phyloP scores from a whole-genome alignment of 495 filamentous ascomycete genomes.

The Aspergillus funiculosus region DNA sequence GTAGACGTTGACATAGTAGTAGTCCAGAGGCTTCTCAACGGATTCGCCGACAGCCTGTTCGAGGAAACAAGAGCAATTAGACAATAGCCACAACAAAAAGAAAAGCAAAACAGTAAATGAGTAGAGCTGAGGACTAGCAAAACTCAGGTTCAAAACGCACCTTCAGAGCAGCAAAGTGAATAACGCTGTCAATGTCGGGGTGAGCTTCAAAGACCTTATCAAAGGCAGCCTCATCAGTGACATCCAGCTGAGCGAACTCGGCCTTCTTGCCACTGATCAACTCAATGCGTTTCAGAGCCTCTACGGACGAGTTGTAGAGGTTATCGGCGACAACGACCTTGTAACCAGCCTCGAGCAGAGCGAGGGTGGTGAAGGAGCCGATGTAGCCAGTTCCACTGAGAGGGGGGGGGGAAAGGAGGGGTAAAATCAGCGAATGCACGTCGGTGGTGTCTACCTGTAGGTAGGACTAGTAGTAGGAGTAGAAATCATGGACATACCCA shows the following conservation, averaged over 20 bases:
- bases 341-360: constrained; percentile 88
- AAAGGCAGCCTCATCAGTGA: constrained; percentile 76
- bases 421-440: constrained; percentile 15
- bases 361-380: constrained; percentile 91
- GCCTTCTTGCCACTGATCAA: constrained; percentile 86
- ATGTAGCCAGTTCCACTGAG: constrained; percentile 95
- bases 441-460: constrained; percentile 5
- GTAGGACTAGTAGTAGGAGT: background rate
- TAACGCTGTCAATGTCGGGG: constrained; percentile 92
- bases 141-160: constrained; percentile 39
- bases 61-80: background rate
- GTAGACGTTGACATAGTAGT: constrained; percentile 94
- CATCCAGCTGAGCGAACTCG: constrained; percentile 76
- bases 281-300: constrained; percentile 87
- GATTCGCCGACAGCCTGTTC: constrained; percentile 93
- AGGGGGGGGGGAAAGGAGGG: constrained; percentile 14
- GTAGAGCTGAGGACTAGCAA: no score
- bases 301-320: constrained; percentile 89
- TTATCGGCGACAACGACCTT: constrained; percentile 94
- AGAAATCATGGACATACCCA: constrained; percentile 55
- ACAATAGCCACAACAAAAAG: no score
- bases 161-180: constrained; percentile 98
- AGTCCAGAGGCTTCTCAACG: constrained; percentile 89
- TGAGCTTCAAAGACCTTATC: constrained; percentile 86
- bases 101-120: no score